Percentiles rank a stretch among this genome's conserved stretches.
phyloP scores from a whole-genome alignment of 805 yeast species.

The Spathaspora passalidarum region DNA sequence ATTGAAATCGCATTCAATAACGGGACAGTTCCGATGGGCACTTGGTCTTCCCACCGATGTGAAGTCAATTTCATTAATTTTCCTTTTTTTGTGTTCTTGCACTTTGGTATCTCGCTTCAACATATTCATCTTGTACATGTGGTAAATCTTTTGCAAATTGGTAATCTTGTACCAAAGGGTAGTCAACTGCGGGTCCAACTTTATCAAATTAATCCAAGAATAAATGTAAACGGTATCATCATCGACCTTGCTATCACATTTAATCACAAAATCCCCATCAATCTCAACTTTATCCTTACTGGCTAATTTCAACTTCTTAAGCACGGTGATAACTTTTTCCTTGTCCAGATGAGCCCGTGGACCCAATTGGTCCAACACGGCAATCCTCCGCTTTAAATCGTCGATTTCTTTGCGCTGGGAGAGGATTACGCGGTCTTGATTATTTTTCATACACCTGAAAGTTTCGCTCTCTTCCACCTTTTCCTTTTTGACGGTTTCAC shows the following conservation, averaged over 20 bases:
- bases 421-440: constrained; percentile 20
- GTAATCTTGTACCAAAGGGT: constrained; percentile 40
- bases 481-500: neutral
- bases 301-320: constrained; percentile 20
- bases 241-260: neutral
- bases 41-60: constrained; percentile 11
- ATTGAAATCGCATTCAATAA: constrained; percentile 38
- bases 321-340: constrained; percentile 13
- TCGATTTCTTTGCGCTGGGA: constrained; percentile 30
- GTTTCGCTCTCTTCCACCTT: constrained; percentile 14
- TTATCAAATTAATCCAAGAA: constrained; percentile 39
- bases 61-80: constrained; percentile 24
- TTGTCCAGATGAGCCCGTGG: neutral
- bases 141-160: constrained; percentile 38
- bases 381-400: constrained; percentile 25
- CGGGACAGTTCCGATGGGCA: constrained; percentile 30
- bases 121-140: constrained; percentile 27
- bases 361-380: constrained; percentile 16
- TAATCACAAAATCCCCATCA: constrained; percentile 12
- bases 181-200: constrained; percentile 39
- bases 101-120: constrained; percentile 6
- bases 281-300: constrained; percentile 13
- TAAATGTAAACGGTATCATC: constrained; percentile 19
- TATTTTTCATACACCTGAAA: constrained; percentile 13
- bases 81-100: constrained; percentile 1